These are phyloP conservation scores for Smallanthus sonchifolius DNA, from an alignment of 129 eudicot species.

Conservation along the genomic window DNA sequence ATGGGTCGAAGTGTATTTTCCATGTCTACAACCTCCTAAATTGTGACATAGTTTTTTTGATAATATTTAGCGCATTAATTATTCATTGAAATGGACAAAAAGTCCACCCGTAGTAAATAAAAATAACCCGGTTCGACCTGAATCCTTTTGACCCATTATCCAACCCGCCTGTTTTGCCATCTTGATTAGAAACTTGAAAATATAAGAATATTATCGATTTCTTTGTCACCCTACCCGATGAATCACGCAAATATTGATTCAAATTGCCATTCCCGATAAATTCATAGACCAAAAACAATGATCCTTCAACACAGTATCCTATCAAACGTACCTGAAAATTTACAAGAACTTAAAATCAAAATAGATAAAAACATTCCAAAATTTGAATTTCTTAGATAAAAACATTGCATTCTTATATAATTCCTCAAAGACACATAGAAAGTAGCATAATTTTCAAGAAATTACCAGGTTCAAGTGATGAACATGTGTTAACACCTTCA, in stretches of 20 bases:
- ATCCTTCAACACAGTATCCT: constrained; percentile 82
- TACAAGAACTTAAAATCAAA: background rate
- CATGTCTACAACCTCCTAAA: background rate
- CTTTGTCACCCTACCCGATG: constrained; percentile 42
- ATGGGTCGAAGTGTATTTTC: background rate
- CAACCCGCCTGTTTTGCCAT: background rate
- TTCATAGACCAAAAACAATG: constrained; percentile 82
- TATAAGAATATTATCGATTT: background rate
- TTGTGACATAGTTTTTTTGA: background rate
- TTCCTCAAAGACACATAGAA: background rate
- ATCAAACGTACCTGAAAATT: constrained; percentile 79
- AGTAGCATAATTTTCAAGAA: background rate
- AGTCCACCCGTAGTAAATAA: background rate
- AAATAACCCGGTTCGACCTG: background rate
- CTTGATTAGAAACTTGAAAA: too few species aligned
- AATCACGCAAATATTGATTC: constrained; percentile 66
- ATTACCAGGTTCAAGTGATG: constrained; percentile 87
- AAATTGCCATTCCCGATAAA: constrained; percentile 83
- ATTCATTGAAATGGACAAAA: background rate
- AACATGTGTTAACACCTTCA: constrained; percentile 79
- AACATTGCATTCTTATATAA: background rate
- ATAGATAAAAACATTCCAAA: background rate
- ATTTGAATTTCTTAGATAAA: background rate
- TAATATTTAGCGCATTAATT: background rate
- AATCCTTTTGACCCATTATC: constrained; percentile 11